phyloP scores from a whole-genome alignment of 805 yeast genomes.

The Allodekkera sacchari region DNA sequence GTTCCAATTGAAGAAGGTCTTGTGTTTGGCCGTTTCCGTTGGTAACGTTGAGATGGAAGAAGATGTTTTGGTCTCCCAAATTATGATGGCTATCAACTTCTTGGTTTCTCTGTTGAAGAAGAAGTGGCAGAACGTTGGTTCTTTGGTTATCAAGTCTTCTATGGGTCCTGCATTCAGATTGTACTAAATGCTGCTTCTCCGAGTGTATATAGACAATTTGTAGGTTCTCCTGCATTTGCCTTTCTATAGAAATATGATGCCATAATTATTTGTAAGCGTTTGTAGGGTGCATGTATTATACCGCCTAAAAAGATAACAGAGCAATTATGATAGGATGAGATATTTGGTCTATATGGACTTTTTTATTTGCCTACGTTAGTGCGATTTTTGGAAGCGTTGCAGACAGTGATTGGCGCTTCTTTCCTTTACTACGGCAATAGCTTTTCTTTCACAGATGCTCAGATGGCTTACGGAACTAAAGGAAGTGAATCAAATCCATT shows the following conservation, averaged over 20 bases:
- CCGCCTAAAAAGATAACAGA: too few species aligned
- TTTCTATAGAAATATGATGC: too few species aligned
- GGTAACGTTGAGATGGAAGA: constrained; percentile 99
- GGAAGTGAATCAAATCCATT: too few species aligned
- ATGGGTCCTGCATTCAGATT: constrained; percentile 99
- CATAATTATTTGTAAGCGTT: too few species aligned
- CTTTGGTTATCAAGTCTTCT: constrained; percentile 96
- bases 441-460: not conserved
- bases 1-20: constrained; percentile 99
- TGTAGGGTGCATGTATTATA: too few species aligned
- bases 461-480: too few species aligned
- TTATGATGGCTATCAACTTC: constrained; percentile 98
- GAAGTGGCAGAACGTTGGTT: constrained; percentile 99
- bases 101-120: constrained; percentile 98
- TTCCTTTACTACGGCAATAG: too few species aligned
- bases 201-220: constrained; percentile 1
- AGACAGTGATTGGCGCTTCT: too few species aligned
- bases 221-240: not conserved
- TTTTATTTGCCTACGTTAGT: too few species aligned
- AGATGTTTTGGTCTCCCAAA: constrained; percentile 92
- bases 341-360: too few species aligned
- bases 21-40: constrained; percentile 98
- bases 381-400: too few species aligned
- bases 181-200: constrained; percentile 54
- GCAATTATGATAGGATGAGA: too few species aligned